Conservation (phyloP, 1,139 yeast species). For the Geotrichum citri-aurantii region DNA sequence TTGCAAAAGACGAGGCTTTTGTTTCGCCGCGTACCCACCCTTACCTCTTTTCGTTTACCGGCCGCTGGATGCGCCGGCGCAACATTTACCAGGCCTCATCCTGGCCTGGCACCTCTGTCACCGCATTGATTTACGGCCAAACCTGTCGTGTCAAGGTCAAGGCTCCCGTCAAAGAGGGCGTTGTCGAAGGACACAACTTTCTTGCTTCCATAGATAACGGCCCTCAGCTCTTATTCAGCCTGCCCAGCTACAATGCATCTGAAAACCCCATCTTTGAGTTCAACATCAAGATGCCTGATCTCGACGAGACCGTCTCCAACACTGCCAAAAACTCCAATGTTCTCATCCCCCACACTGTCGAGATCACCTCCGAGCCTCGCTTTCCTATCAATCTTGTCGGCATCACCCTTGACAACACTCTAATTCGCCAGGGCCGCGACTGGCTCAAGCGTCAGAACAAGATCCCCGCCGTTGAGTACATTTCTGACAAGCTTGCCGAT, state of each 20-base stretch:
- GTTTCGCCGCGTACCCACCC: constrained; percentile 18
- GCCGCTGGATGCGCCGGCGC: constrained; percentile 24
- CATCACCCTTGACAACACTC: constrained; percentile 12
- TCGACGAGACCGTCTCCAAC: constrained; percentile 1
- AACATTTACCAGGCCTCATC: constrained; percentile 18
- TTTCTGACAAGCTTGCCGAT: constrained; percentile 13
- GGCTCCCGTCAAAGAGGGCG: constrained; percentile 9
- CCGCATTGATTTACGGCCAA: constrained; percentile 19
- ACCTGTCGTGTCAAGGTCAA: constrained; percentile 16
- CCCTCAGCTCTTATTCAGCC: constrained; percentile 10
- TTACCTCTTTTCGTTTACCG: constrained; percentile 19
- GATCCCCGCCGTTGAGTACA: constrained; percentile 18
- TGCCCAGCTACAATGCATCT: constrained; percentile 18
- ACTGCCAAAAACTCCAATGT: constrained; percentile 2
- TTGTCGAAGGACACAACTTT: constrained; percentile 9
- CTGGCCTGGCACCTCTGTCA: constrained; percentile 21
- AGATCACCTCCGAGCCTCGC: constrained; percentile 15
- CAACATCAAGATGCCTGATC: constrained; percentile 12
- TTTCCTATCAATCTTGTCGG: constrained; percentile 15
- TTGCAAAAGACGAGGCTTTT: constrained; percentile 14
- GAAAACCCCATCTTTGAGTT: constrained; percentile 17
- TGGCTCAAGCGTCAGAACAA: constrained; percentile 15
- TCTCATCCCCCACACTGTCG: constrained; percentile 17
- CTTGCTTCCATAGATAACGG: constrained; percentile 16
- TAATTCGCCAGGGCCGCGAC: constrained; percentile 15